Evolutionary conservation across 2,329 filamentous ascomycete genomes (phyloP), one percentile per base, ranked within the genome.

Genomic region (Colletotrichum costaricense): DNA sequence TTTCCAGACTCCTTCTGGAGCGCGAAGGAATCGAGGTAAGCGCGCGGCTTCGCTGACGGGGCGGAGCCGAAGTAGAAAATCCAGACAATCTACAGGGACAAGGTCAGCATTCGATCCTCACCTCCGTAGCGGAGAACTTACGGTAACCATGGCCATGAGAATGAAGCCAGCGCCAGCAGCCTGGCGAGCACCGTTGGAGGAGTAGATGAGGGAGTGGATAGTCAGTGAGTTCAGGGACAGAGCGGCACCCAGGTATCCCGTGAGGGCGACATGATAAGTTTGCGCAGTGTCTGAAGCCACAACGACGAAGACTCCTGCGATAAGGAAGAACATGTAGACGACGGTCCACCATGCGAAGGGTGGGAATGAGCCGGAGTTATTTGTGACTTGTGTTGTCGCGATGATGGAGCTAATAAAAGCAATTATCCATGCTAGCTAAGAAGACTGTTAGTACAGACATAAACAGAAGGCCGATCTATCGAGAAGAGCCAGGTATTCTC

Each of bases 11-110:
- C 95, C 85, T 98, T 98, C 86, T 97, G 91, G 26, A 98, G 89
- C 62, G 97, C 95, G 80, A 98, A 98, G 0, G 96, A 98, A 84
- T 99, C 97, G 78, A 98, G 93, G 82, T 97, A 98, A 70, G 94
- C 93, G 78, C 96, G 94, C 75, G 95, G 94, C 67, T 93, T 90
- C 19, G 95, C 94, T 55, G 94, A 94, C 1, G 96, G 95, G 22
- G 95, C 93, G 2, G 96, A 98, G 79, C 97, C 97, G 80, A 98
- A 99, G 87, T 98, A 98, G 85, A 98, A 97, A 78, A 98, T 98
- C 97, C 97, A 99, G 73, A 98, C 91, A 78, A 98, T 94, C 95
- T 98, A 78, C 1, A 24, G 22, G 14, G 52, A 33, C 42, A 22
- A 22, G 7, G 35, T 66, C 26, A 59, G 58, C 26, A 67, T 16